Evolutionary conservation across 495 filamentous ascomycete genomes (phyloP).

Genomic region (Thermothielavioides terrestris): DNA sequence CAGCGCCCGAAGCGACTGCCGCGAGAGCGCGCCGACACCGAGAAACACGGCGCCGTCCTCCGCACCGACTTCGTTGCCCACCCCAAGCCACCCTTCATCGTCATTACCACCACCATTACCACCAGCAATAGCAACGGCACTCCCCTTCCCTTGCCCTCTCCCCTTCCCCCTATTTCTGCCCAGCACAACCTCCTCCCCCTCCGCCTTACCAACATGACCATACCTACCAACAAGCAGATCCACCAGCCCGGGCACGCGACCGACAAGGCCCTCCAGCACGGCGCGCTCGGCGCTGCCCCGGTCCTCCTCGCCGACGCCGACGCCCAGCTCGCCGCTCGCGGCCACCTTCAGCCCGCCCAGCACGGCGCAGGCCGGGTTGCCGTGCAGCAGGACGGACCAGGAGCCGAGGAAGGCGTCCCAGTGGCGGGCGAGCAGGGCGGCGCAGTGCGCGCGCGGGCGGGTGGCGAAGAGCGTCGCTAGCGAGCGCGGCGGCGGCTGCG

Average conservation of each 20-base stretch:
- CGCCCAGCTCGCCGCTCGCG: conserved; percentile 80
- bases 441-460: conserved; percentile 38
- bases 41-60: conserved; percentile 80
- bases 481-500: neutral
- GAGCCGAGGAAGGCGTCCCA: conserved; percentile 73
- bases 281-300: conserved; percentile 85
- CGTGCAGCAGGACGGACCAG: conserved; percentile 86
- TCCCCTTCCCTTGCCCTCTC: neutral
- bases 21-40: conserved; percentile 59
- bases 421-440: conserved; percentile 61
- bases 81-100: conserved; percentile 56
- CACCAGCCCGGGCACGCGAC: conserved; percentile 58
- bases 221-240: conserved; percentile 84
- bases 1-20: conserved; percentile 54
- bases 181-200: conserved; percentile 5
- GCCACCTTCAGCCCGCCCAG: conserved; percentile 84
- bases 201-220: conserved; percentile 36
- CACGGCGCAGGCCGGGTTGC: conserved; percentile 72
- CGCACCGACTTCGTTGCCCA: conserved; percentile 50
- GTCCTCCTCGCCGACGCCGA: conserved; percentile 91
- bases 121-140: too few species aligned
- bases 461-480: conserved; percentile 26
- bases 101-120: too few species aligned
- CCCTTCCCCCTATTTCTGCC: conserved; percentile 17
- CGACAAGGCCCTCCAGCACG: conserved; percentile 77